These are phyloP conservation scores for Ophiostoma ulmi DNA, from an alignment of 2,329 filamentous ascomycete species.

Conservation along the genomic window DNA sequence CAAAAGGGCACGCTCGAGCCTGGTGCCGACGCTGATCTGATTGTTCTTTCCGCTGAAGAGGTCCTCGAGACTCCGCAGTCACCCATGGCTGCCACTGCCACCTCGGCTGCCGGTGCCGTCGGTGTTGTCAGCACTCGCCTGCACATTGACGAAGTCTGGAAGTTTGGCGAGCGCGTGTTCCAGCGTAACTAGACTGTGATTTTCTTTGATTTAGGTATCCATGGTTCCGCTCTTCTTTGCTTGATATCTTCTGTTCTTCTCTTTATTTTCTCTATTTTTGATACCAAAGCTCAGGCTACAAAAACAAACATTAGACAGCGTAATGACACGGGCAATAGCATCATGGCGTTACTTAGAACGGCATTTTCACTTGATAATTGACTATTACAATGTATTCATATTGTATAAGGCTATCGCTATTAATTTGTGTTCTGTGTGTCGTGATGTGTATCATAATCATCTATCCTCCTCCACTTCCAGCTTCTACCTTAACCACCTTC, in stretches of 20 bases:
- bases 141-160: constrained; percentile 72
- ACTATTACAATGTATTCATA: constrained; percentile 14
- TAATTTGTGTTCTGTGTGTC: neutral
- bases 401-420: constrained; percentile 5
- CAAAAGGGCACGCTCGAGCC: constrained; percentile 61
- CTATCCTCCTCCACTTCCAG: neutral
- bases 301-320: neutral
- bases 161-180: constrained; percentile 59
- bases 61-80: constrained; percentile 20
- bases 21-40: constrained; percentile 64
- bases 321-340: constrained; percentile 6
- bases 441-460: constrained; percentile 7
- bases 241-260: neutral
- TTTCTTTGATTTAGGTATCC: neutral
- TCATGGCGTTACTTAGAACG: neutral
- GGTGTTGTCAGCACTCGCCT: constrained; percentile 39
- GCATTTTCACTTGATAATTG: neutral
- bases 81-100: constrained; percentile 20
- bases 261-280: neutral
- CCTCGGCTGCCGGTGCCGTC: constrained; percentile 10
- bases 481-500: too few species aligned
- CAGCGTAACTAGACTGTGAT: constrained; percentile 13
- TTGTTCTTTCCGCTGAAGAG: constrained; percentile 58
- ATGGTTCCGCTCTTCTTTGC: neutral
- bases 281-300: neutral